phyloP scores from a whole-genome alignment of 2,329 filamentous ascomycete species.

The Aschersonia sp. region DNA sequence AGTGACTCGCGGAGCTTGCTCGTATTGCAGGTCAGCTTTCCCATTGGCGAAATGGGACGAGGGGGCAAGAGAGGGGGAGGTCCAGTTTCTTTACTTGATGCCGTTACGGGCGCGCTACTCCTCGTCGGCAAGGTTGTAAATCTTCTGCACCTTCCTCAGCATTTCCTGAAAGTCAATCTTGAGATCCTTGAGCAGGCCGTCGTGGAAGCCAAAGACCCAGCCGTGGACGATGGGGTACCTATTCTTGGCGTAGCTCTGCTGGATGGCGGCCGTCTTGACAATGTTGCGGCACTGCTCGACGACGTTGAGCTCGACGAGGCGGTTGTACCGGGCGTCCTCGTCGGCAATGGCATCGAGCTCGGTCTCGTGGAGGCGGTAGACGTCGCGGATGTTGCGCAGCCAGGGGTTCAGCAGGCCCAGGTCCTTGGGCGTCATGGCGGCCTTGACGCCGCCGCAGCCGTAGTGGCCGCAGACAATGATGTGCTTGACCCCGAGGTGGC shows the following conservation, averaged over 20 bases:
- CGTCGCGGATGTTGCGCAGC: slow-evolving; percentile 61
- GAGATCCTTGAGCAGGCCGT: slow-evolving; percentile 52
- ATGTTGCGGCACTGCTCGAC: slow-evolving; percentile 63
- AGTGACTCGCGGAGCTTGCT: too few relatives aligned
- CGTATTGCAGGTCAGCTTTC: too few relatives aligned
- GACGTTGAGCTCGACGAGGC: slow-evolving; percentile 75
- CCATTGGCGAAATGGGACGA: too few relatives aligned
- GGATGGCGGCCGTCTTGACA: slow-evolving; percentile 67
- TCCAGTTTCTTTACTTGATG: not conserved
- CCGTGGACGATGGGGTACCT: slow-evolving; percentile 57
- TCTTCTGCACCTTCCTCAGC: slow-evolving; percentile 45
- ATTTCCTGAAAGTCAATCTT: slow-evolving; percentile 45
- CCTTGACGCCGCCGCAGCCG: slow-evolving; percentile 63
- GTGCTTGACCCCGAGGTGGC: slow-evolving; percentile 67
- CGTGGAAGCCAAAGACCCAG: slow-evolving; percentile 57
- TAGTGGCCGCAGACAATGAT: slow-evolving; percentile 70
- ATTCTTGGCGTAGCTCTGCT: slow-evolving; percentile 51
- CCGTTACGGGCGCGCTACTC: not conserved
- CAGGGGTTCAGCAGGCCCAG: slow-evolving; percentile 59
- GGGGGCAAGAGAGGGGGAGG: too few relatives aligned
- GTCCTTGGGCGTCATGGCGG: slow-evolving; percentile 57
- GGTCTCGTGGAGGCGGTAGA: slow-evolving; percentile 55
- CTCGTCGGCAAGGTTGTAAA: slow-evolving; percentile 38
- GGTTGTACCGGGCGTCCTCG: slow-evolving; percentile 46
- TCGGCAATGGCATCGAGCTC: slow-evolving; percentile 52